Conservation (phyloP, 1,284 basidiomycete genomes). For the Apiotrichum akiyoshidainum region DNA sequence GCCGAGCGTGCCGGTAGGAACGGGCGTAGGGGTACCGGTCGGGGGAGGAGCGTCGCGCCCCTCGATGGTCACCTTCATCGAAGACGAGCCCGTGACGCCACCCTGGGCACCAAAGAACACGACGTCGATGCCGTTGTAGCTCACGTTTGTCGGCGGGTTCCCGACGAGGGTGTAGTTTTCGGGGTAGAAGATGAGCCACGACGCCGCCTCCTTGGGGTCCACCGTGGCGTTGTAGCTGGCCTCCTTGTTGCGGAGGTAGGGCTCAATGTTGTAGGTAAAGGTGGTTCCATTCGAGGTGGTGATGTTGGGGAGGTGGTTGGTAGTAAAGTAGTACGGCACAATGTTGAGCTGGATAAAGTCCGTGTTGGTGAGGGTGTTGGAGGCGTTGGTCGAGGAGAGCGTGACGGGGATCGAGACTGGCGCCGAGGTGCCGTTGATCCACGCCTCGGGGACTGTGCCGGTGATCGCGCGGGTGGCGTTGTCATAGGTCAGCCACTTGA, state of each 20-base stretch:
- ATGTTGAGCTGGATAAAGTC: constrained; percentile 49
- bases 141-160: constrained; percentile 28
- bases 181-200: constrained; percentile 50
- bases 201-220: constrained; percentile 38
- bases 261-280: constrained; percentile 36
- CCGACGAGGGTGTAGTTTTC: constrained; percentile 47
- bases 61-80: constrained; percentile 29
- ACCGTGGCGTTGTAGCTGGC: constrained; percentile 37
- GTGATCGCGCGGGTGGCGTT: constrained; percentile 36
- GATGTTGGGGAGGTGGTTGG: constrained; percentile 45
- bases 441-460: constrained; percentile 50
- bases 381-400: constrained; percentile 38
- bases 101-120: constrained; percentile 30
- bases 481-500: constrained; percentile 51
- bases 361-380: constrained; percentile 33
- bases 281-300: constrained; percentile 38
- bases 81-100: constrained; percentile 28
- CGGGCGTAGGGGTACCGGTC: constrained; percentile 21
- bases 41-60: constrained; percentile 26
- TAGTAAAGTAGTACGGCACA: constrained; percentile 51
- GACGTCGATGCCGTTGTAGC: constrained; percentile 40
- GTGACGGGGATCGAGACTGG: constrained; percentile 45
- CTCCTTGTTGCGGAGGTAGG: constrained; percentile 37
- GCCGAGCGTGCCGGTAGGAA: constrained; percentile 19
- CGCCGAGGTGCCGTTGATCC: constrained; percentile 49